A percentile compares a stretch with the other conserved stretches of the same genome.
These are phyloP conservation scores for Xanthoparmelia taractica DNA, from an alignment of 495 filamentous ascomycete genomes.

Conservation along the genomic window DNA sequence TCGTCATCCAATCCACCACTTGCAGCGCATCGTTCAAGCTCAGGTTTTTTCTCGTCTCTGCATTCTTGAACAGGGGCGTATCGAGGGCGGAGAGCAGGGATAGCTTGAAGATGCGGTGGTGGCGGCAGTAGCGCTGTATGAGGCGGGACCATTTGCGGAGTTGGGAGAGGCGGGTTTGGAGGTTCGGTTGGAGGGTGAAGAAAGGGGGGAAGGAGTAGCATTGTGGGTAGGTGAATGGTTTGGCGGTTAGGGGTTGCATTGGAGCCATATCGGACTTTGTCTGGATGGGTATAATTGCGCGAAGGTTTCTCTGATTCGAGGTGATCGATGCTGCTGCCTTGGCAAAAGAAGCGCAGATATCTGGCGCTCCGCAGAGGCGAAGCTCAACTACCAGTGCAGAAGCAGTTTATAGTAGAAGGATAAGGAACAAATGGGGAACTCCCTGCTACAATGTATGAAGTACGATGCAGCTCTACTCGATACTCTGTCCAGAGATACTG, in stretches of 20 bases:
- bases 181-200: constrained; percentile 67
- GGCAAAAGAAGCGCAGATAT: no score
- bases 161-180: constrained; percentile 65
- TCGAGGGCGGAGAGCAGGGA: constrained; percentile 54
- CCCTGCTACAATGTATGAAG: no score
- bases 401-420: no score
- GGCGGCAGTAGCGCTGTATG: constrained; percentile 74
- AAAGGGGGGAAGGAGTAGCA: constrained; percentile 49
- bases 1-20: constrained; percentile 67
- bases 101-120: constrained; percentile 65
- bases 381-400: no score
- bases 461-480: no score
- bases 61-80: constrained; percentile 51
- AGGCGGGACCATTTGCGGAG: constrained; percentile 77
- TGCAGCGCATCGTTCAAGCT: constrained; percentile 52
- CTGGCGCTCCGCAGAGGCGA: no score
- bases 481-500: no score
- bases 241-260: not conserved
- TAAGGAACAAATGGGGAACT: no score
- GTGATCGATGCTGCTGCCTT: no score
- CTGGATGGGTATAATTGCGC: no score
- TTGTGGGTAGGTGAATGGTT: constrained; percentile 35
- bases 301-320: no score
- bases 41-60: constrained; percentile 48
- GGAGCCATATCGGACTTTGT: no score